A percentile compares a stretch with the other conserved stretches of the same genome.
Conservation (phyloP, 2,329 filamentous ascomycete species). For the Claviceps humidiphila region DNA sequence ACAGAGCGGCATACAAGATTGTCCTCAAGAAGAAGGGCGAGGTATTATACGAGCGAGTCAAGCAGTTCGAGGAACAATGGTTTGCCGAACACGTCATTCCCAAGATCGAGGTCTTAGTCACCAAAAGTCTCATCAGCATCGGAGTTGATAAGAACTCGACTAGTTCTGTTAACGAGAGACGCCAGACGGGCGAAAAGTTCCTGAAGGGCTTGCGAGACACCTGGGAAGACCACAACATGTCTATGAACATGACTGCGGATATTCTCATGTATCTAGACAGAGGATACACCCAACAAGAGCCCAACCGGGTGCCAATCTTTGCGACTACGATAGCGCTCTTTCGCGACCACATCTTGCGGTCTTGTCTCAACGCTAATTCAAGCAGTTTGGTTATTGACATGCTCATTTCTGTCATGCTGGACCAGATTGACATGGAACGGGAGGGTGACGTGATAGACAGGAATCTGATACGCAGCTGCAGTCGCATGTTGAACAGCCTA, state of each 20-base stretch:
- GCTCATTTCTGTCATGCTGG: constrained; percentile 69
- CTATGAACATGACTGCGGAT: constrained; percentile 94
- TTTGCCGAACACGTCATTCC: constrained; percentile 61
- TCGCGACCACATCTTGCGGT: constrained; percentile 68
- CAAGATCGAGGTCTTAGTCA: constrained; percentile 57
- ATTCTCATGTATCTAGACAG: constrained; percentile 97
- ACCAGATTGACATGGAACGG: constrained; percentile 85
- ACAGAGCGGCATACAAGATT: constrained; percentile 86
- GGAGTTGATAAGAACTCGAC: constrained; percentile 42
- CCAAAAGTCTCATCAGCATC: constrained; percentile 48
- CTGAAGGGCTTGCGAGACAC: constrained; percentile 60
- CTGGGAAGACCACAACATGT: constrained; percentile 82
- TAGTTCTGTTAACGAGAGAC: constrained; percentile 63
- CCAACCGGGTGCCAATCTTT: constrained; percentile 64
- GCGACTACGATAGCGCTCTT: constrained; percentile 76
- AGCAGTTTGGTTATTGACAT: constrained; percentile 53
- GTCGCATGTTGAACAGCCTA: constrained; percentile 79
- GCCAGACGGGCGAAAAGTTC: constrained; percentile 71
- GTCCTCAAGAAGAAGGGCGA: constrained; percentile 80
- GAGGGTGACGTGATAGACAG: constrained; percentile 82
- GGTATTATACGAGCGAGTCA: constrained; percentile 67
- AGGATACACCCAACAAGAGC: constrained; percentile 56
- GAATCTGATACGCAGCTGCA: constrained; percentile 65
- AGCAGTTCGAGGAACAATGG: constrained; percentile 70
- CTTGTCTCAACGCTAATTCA: constrained; percentile 33